A percentile compares a stretch with the other conserved stretches of the same genome.
Evolutionary conservation across 1,284 basidiomycete species (phyloP).

Genomic region (Ceratobasidium papillatum): DNA sequence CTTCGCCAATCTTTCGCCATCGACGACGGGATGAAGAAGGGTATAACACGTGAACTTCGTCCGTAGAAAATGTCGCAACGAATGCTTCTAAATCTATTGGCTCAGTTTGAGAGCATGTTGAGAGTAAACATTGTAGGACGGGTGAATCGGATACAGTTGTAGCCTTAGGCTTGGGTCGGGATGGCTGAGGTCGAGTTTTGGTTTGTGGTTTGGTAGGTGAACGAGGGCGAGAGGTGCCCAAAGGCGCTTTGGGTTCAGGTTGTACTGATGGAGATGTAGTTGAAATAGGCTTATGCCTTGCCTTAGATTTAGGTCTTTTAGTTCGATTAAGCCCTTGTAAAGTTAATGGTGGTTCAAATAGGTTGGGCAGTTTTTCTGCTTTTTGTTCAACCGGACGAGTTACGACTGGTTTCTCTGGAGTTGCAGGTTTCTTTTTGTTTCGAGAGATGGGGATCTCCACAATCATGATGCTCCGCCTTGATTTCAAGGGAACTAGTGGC

Average conservation of each 20-base stretch:
- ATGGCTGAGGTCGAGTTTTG: not conserved
- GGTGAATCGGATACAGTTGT: not conserved
- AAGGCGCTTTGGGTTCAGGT: not conserved
- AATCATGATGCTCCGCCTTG: conserved; percentile 10
- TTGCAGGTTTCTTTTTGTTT: not conserved
- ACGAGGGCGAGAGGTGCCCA: not conserved
- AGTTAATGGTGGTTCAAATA: not conserved
- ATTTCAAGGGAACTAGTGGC: not conserved
- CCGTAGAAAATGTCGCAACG: conserved; percentile 77
- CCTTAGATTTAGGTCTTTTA: not conserved
- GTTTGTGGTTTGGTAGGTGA: not conserved
- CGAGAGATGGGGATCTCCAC: conserved; percentile 9
- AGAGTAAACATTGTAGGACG: not conserved
- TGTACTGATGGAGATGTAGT: not conserved
- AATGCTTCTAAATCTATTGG: conserved; percentile 74
- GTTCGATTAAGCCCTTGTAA: not conserved
- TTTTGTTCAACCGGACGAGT: not conserved
- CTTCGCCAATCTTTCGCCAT: conserved; percentile 88
- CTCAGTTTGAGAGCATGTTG: conserved; percentile 35
- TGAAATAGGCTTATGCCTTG: not conserved
- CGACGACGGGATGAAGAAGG: conserved; percentile 53
- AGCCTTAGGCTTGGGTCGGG: not conserved
- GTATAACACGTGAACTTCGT: conserved; percentile 54
- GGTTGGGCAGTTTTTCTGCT: not conserved
- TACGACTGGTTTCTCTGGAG: not conserved